Base-by-base conservation (phyloP, 2,329 filamentous ascomycete species). In the Parafenestella ontariensis region DNA sequence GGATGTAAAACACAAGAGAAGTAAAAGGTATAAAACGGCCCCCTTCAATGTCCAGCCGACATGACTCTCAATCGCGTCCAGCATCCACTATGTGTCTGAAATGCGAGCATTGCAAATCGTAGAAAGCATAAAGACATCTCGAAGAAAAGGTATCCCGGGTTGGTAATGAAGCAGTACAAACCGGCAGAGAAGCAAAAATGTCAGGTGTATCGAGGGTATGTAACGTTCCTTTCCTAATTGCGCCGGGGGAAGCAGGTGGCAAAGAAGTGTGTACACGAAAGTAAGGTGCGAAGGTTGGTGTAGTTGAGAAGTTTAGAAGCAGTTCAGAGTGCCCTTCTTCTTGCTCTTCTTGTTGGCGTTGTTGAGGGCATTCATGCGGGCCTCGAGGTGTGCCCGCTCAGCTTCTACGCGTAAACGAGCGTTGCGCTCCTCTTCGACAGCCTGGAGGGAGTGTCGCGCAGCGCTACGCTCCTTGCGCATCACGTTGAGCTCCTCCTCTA, bases 391-490 rank as follows among this genome's bases (percentile, higher is more conserved):
- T 34, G 89, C 90, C 49, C 90, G 85, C 39, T 95, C 95, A 62
- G 90, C 87, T 81, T 99, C 95, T 31, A 96, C 93, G 59, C 94
- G 91, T 61, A 92, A 85, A 56, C 95, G 85, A 79, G 96, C 96
- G 80, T 91, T 94, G 67, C 94, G 87, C 83, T 99, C 95, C 78
- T 99, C 94, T 75, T 99, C 96, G 20, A 98, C 91, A 57, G 92
- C 91, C 75, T 96, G 92, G 65, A 98, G 84, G 60, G 84, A 87
- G 59, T 87, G 83, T 28, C 87, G 81, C 29, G 83, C 84, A 33
- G 81, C 82, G 65, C 79, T 82, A 54, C 82, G 79, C 73, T 88
- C 85, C 67, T 86, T 86, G 66, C 81, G 81, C 61, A 88, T 76
- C 37, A 88, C 81, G 56, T 87, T 85, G 59, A 87, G 85, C 82